Evolutionary conservation across 23 red algal genomes (phyloP).

Genomic region (Pyropia haitanensis): DNA sequence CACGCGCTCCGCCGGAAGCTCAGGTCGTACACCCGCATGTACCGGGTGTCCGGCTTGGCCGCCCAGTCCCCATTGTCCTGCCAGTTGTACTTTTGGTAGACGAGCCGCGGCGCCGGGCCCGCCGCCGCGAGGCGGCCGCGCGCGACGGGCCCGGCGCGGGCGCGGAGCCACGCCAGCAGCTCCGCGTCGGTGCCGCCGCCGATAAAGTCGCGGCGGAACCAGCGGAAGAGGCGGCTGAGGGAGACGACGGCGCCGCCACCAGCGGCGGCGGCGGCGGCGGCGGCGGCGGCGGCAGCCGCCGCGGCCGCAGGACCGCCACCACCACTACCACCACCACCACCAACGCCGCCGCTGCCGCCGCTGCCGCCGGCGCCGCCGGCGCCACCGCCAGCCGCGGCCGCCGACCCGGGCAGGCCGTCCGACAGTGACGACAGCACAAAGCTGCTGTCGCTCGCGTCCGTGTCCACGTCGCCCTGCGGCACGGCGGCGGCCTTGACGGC

Average conservation of each 20-base stretch:
- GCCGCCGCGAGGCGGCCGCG: slow-evolving; percentile 5
- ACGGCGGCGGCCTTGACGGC: not conserved
- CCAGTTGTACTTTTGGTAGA: slow-evolving; percentile 65
- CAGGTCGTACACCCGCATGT: slow-evolving; percentile 56
- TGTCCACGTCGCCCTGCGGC: no score
- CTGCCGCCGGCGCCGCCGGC: no score
- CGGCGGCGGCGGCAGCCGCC: slow-evolving; percentile 16
- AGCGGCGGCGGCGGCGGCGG: slow-evolving; percentile 23
- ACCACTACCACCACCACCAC: no score
- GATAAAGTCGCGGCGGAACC: slow-evolving; percentile 59
- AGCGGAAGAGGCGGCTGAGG: slow-evolving; percentile 52
- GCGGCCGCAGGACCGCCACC: no score
- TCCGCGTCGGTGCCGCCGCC: slow-evolving; percentile 13
- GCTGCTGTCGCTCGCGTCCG: no score
- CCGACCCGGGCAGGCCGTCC: no score
- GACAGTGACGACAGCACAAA: no score
- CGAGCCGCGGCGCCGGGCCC: slow-evolving; percentile 7
- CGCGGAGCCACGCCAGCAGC: slow-evolving; percentile 43
- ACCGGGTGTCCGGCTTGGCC: slow-evolving; percentile 40
- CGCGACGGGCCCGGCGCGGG: slow-evolving; percentile 18
- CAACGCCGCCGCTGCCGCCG: no score
- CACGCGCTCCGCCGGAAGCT: slow-evolving; percentile 44
- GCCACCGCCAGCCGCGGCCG: no score
- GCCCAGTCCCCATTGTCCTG: slow-evolving; percentile 52
- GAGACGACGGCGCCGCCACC: slow-evolving; percentile 7